Base-by-base conservation (phyloP, 805 yeast genomes). In the Kazachstania kunashirensis region DNA sequence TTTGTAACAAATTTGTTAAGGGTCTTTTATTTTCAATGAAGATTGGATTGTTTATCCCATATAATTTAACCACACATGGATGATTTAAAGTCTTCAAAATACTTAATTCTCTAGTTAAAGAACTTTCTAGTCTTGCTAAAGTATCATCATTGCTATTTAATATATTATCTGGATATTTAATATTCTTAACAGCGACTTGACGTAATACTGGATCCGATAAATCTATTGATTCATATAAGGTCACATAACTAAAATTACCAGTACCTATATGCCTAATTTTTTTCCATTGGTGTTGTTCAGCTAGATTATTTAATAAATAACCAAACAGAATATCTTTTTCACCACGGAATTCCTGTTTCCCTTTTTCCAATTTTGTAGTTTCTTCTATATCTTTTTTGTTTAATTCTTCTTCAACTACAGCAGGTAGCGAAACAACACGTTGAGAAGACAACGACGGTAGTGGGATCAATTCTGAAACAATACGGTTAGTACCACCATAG, bases 171-270 rank as follows among this genome's bases (percentile, higher is more conserved):
- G 67, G 65, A 28, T 72, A 59, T 13, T 59, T 59, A 5, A 76
- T 67, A 30, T 83, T 71, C 55, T 89, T 89, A 25, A 89, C 70
- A 0, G 96, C 96, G 4, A 78, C 79, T 18, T 52, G 38, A 4
- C 41, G 36, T 14, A 43, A 21, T 2, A 39, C 29, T 10, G 46
- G 29, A 12, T 40, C 27, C 5, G 33, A 36, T 16, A 46, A 43
- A 11, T 53, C 56, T 0, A 55, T 32, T 2, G 60, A 47, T 27
- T 56, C 55, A 5, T 73, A 80, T 12, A 72, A 49, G 13, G 72
- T 66, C 9, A 82, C 92, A 6, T 66, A 68, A 53, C 85, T 77
- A 55, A 81, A 82, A 20, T 77, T 71, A 0, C 94, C 94, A 15
- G 63, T 48, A 1, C 94, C 94, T 4, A 82, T 63, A 29, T 68